A percentile compares a stretch with the other conserved stretches of the same genome.
These are phyloP conservation scores for Pestalotiopsis sp. DNA, from an alignment of 2,329 filamentous ascomycete genomes.

Conservation along the genomic window DNA sequence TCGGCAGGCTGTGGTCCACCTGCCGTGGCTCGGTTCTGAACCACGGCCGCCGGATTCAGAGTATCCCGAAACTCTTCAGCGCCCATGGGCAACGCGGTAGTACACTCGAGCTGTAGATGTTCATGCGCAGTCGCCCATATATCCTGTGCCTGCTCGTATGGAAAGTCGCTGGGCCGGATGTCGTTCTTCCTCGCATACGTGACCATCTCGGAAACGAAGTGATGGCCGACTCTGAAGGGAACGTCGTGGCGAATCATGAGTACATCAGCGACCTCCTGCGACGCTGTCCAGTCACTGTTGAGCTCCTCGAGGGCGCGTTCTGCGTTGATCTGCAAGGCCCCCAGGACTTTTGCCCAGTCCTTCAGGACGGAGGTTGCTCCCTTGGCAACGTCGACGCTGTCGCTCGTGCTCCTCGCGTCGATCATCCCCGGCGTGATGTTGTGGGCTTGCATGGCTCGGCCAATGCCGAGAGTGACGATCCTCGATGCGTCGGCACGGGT, in stretches of 20 bases:
- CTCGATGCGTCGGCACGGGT: slow-evolving; percentile 8
- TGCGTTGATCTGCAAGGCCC: slow-evolving; percentile 1
- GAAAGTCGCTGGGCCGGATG: slow-evolving; percentile 6
- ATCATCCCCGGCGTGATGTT: slow-evolving; percentile 11
- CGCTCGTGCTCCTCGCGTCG: slow-evolving; percentile 5
- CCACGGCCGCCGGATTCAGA: slow-evolving; percentile 4
- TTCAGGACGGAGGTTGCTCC: slow-evolving; percentile 2
- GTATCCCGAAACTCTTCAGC: slow-evolving; percentile 5
- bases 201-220: slow-evolving; percentile 8
- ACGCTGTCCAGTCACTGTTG: slow-evolving; percentile 10
- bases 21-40: slow-evolving; percentile 5
- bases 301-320: slow-evolving; percentile 8
- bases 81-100: slow-evolving; percentile 1
- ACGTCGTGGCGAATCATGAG: slow-evolving; percentile 3
- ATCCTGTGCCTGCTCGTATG: slow-evolving; percentile 1
- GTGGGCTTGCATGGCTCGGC: slow-evolving; percentile 5
- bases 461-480: slow-evolving; percentile 1
- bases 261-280: slow-evolving; percentile 8
- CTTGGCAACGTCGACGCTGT: slow-evolving; percentile 2
- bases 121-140: slow-evolving; percentile 1
- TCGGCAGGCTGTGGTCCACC: slow-evolving; percentile 9
- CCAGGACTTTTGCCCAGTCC: slow-evolving; percentile 3
- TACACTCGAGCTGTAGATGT: background rate
- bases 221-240: slow-evolving; percentile 7
- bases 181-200: slow-evolving; percentile 7